phyloP scores from a whole-genome alignment of 1,139 yeast species.

The Nematodospora anomalae region DNA sequence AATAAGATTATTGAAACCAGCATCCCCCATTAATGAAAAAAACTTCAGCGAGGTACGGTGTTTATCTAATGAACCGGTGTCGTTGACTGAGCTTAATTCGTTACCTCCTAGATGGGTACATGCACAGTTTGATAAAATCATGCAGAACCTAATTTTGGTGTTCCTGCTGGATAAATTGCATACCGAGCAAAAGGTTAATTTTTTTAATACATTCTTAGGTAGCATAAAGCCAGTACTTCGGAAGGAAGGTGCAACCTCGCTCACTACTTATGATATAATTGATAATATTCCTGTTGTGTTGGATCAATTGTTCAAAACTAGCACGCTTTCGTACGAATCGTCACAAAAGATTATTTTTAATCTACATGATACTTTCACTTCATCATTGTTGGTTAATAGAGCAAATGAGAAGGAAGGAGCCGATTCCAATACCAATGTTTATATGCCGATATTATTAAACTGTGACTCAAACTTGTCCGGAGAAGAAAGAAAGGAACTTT shows the following conservation, averaged over 20 bases:
- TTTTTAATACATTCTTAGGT: constrained; percentile 27
- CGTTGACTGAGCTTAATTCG: constrained; percentile 31
- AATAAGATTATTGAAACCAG: constrained; percentile 24
- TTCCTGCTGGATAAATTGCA: constrained; percentile 26
- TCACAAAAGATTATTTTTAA: constrained; percentile 14
- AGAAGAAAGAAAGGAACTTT: constrained; percentile 23
- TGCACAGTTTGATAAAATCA: constrained; percentile 30
- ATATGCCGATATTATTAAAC: constrained; percentile 12
- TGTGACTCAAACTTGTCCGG: constrained; percentile 16
- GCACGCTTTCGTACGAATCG: constrained; percentile 19
- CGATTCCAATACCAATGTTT: constrained; percentile 13
- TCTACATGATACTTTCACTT: constrained; percentile 34
- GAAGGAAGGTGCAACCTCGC: constrained; percentile 30
- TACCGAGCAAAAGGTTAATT: constrained; percentile 27
- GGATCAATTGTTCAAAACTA: constrained; percentile 21
- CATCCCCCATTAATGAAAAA: constrained; percentile 21
- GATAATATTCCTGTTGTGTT: constrained; percentile 32
- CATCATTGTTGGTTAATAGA: constrained; percentile 16
- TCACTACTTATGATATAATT: constrained; percentile 31
- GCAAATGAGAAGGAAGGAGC: constrained; percentile 4
- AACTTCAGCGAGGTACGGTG: constrained; percentile 31
- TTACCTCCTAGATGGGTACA: constrained; percentile 37
- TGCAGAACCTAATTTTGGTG: constrained; percentile 26
- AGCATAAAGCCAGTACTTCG: constrained; percentile 28
- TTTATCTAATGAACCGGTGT: constrained; percentile 33